phyloP scores from a whole-genome alignment of 495 filamentous ascomycete species.

The Trichoderma orchidacearum region DNA sequence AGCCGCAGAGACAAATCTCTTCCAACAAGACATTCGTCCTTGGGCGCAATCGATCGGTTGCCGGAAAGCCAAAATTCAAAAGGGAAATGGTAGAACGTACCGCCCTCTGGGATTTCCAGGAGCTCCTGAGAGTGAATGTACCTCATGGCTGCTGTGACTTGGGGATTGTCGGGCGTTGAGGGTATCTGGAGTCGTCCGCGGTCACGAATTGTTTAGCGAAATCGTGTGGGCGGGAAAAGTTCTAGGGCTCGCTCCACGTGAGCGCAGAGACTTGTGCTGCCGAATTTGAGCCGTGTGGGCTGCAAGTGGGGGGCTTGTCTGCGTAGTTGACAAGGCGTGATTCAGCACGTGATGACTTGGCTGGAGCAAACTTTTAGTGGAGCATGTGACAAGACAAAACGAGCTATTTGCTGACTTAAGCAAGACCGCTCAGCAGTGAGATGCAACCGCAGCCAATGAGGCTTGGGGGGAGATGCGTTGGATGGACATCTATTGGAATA shows the following conservation, averaged over 20 bases:
- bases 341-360: not conserved
- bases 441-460: too few relatives aligned
- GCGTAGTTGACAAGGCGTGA: not conserved
- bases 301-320: not conserved
- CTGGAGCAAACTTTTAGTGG: too few relatives aligned
- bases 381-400: too few relatives aligned
- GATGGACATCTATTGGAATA: too few relatives aligned
- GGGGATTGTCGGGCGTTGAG: conserved; percentile 20
- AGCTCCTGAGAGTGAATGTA: conserved; percentile 96
- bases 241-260: conserved; percentile 6
- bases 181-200: conserved; percentile 21
- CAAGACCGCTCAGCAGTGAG: too few relatives aligned
- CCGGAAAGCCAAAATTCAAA: not conserved
- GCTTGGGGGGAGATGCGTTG: too few relatives aligned
- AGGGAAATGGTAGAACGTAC: conserved; percentile 42
- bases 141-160: conserved; percentile 60
- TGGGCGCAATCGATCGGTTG: not conserved
- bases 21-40: too few relatives aligned
- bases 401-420: not conserved
- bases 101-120: conserved; percentile 87
- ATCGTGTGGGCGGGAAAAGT: conserved; percentile 7
- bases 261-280: not conserved
- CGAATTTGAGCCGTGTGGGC: not conserved
- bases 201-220: conserved; percentile 13
- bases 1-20: not conserved